A percentile compares a stretch with the other conserved stretches of the same genome.
These are phyloP conservation scores for Cladochytrium replicatum DNA, from an alignment of 192 early-diverging fungal species.

Conservation along the genomic window DNA sequence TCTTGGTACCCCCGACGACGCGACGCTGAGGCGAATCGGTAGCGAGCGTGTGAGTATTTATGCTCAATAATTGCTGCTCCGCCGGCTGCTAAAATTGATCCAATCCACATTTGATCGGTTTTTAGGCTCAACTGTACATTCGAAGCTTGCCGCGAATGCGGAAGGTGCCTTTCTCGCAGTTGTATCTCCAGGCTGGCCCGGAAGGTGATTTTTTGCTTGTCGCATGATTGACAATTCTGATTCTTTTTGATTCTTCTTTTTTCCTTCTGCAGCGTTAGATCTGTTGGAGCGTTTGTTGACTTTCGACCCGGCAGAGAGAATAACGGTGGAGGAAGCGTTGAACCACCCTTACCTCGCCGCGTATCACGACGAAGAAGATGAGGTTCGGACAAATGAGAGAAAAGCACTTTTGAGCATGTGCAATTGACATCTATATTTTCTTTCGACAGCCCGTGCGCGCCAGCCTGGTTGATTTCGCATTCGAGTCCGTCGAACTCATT, in stretches of 20 bases:
- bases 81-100: too few species aligned
- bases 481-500: conserved; percentile 63
- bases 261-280: conserved; percentile 51
- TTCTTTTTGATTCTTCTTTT: background rate
- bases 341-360: conserved; percentile 74
- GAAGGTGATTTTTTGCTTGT: conserved; percentile 13
- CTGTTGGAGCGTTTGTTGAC: conserved; percentile 64
- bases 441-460: conserved; percentile 60
- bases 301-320: conserved; percentile 78
- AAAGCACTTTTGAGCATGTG: too few species aligned
- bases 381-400: too few species aligned
- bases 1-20: conserved; percentile 70
- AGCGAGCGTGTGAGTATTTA: conserved; percentile 66
- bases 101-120: too few species aligned
- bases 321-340: conserved; percentile 81
- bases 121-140: conserved; percentile 76
- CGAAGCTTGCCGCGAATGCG: conserved; percentile 70
- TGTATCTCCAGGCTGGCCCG: conserved; percentile 67
- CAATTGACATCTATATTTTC: too few species aligned
- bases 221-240: too few species aligned
- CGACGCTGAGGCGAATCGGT: conserved; percentile 67
- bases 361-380: conserved; percentile 77
- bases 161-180: conserved; percentile 62
- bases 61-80: too few species aligned
- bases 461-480: conserved; percentile 69